These are phyloP conservation scores for Colletotrichum lini DNA, from an alignment of 2,329 filamentous ascomycete species.

Conservation along the genomic window DNA sequence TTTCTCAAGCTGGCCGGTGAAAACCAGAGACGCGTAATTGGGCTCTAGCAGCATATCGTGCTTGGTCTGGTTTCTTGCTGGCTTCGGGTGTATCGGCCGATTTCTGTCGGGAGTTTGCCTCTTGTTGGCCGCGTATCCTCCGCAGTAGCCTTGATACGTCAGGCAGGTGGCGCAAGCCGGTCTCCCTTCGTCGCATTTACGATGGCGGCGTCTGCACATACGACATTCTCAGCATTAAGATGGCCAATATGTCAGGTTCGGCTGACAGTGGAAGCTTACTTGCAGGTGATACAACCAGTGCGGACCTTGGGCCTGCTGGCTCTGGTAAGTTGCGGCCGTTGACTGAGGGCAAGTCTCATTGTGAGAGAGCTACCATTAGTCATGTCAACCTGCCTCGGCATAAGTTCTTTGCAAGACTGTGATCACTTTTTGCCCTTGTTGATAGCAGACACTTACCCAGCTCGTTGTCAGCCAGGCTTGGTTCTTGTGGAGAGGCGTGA, in stretches of 20 bases:
- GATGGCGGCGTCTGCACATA: conserved; percentile 12
- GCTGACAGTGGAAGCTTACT: neutral
- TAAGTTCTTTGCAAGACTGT: no score
- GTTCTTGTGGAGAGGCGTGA: no score
- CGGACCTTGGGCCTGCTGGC: conserved; percentile 27
- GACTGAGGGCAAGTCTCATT: conserved; percentile 3
- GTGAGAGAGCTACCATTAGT: neutral
- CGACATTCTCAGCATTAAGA: neutral
- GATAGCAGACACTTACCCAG: no score
- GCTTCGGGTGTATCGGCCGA: conserved; percentile 13
- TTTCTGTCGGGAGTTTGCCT: neutral
- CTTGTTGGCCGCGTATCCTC: conserved; percentile 13
- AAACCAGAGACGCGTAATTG: conserved; percentile 17
- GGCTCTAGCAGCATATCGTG: neutral
- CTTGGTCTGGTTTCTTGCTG: neutral
- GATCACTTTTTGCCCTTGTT: no score
- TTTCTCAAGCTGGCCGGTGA: conserved; percentile 29
- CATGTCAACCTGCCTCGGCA: neutral
- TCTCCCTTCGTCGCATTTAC: conserved; percentile 31
- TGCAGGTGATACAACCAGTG: conserved; percentile 32
- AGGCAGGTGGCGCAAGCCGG: conserved; percentile 27
- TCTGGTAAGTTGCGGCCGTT: conserved; percentile 9
- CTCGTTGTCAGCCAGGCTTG: no score
- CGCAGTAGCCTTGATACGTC: conserved; percentile 28
- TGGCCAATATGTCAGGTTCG: neutral